Evolutionary conservation across 192 early-diverging fungal species (phyloP).

Genomic region (Dissophora ornata): DNA sequence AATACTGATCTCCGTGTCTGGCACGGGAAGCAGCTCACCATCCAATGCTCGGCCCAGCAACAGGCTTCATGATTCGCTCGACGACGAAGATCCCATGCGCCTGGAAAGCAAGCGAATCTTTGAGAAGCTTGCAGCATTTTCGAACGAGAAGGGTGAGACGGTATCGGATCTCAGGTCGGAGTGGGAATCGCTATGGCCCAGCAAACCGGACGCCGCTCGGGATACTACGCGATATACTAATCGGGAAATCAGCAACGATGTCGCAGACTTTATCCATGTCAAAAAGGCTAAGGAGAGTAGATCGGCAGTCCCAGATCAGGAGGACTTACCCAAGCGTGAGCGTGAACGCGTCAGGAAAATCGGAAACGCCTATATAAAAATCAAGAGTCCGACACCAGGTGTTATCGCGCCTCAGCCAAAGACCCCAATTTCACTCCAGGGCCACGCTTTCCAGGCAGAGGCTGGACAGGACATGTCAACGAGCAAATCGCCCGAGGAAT

Average conservation of each 20-base stretch:
- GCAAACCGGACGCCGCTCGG: slow-evolving; percentile 5
- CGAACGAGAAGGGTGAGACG: slow-evolving; percentile 15
- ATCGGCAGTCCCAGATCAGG: neutral
- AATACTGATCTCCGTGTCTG: neutral
- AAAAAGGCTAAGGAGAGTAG: neutral
- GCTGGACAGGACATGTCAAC: neutral
- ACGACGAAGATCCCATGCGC: neutral
- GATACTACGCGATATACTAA: too few relatives aligned
- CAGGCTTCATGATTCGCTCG: neutral
- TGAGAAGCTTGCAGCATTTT: slow-evolving; percentile 30
- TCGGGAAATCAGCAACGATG: too few relatives aligned
- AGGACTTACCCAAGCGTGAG: neutral
- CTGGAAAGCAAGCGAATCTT: slow-evolving; percentile 3
- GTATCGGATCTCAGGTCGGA: slow-evolving; percentile 24
- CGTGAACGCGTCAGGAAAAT: slow-evolving; percentile 28
- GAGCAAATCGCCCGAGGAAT: neutral
- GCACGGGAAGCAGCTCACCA: neutral
- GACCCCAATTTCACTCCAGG: neutral
- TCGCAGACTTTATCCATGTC: slow-evolving; percentile 23
- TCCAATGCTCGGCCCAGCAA: neutral
- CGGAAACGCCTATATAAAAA: slow-evolving; percentile 21
- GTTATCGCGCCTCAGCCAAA: slow-evolving; percentile 18
- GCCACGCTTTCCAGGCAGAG: neutral
- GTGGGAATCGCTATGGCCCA: slow-evolving; percentile 32
- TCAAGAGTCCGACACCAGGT: slow-evolving; percentile 6